A percentile compares a stretch with the other conserved stretches of the same genome.
phyloP scores from a whole-genome alignment of 208 protist genomes.

The Leishmania amazonensis region DNA sequence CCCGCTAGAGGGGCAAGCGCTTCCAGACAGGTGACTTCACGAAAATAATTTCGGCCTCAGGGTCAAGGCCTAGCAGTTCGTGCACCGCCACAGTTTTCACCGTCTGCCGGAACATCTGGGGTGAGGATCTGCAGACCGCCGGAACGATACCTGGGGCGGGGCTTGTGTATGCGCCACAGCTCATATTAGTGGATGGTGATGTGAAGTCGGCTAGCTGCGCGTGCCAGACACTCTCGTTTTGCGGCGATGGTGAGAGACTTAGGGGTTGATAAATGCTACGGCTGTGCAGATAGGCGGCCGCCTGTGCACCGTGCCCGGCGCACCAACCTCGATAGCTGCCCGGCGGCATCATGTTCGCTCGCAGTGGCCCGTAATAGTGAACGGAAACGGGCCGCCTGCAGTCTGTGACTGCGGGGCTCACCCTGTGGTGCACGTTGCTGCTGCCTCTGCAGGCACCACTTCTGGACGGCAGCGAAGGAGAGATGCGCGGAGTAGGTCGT shows the following conservation, averaged over 20 bases:
- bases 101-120: neutral
- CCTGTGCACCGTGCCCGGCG: neutral
- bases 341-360: neutral
- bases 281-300: neutral
- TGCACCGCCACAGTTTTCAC: constrained; percentile 3
- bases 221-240: neutral
- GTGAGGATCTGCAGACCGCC: neutral
- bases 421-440: neutral
- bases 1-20: neutral
- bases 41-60: constrained; percentile 2
- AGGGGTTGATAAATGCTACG: neutral
- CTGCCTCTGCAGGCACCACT: neutral
- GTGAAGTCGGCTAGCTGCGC: neutral
- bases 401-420: neutral
- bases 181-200: neutral
- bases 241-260: neutral
- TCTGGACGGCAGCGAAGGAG: neutral
- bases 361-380: neutral
- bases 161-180: neutral
- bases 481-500: neutral
- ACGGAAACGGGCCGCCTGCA: neutral
- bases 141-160: neutral
- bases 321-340: neutral
- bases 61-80: constrained; percentile 23
- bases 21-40: constrained; percentile 24